Evolutionary conservation across 2,329 filamentous ascomycete genomes (phyloP).

Genomic region (Botrytis galanthina): DNA sequence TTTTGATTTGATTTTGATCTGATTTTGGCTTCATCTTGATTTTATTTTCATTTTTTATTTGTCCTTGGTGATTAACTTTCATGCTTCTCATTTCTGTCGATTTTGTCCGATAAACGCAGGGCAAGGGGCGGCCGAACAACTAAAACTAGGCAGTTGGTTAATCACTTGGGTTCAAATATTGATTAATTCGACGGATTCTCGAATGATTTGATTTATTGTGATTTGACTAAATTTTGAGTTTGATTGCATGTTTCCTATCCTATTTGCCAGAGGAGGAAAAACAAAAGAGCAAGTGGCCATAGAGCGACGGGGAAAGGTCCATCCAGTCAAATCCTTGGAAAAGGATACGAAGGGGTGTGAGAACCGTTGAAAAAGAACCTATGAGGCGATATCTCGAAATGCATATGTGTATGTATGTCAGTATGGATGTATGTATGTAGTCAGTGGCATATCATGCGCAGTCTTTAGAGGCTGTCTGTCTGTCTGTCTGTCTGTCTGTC

Average conservation of each 20-base stretch:
- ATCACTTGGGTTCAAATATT: not conserved
- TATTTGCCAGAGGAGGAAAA: not conserved
- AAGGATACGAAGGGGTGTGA: not conserved
- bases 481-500: not conserved
- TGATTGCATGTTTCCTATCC: not conserved
- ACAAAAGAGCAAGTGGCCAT: not conserved
- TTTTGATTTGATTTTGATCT: not conserved
- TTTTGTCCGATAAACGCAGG: not conserved
- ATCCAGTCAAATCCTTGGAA: not conserved
- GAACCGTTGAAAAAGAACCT: not conserved
- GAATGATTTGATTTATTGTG: not conserved
- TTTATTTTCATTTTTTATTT: not conserved
- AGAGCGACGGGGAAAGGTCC: not conserved
- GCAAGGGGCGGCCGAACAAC: not conserved
- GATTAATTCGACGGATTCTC: not conserved
- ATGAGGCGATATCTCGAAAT: not conserved
- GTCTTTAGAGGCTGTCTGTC: not conserved
- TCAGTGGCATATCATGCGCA: not conserved
- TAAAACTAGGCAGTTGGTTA: not conserved
- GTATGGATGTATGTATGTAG: not conserved
- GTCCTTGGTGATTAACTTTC: not conserved
- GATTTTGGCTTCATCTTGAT: not conserved
- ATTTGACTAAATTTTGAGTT: not conserved
- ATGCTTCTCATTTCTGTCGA: not conserved
- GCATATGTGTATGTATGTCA: not conserved